Base-by-base conservation (phyloP, 176 grass and related monocot species). In the Bromus sterilis region DNA sequence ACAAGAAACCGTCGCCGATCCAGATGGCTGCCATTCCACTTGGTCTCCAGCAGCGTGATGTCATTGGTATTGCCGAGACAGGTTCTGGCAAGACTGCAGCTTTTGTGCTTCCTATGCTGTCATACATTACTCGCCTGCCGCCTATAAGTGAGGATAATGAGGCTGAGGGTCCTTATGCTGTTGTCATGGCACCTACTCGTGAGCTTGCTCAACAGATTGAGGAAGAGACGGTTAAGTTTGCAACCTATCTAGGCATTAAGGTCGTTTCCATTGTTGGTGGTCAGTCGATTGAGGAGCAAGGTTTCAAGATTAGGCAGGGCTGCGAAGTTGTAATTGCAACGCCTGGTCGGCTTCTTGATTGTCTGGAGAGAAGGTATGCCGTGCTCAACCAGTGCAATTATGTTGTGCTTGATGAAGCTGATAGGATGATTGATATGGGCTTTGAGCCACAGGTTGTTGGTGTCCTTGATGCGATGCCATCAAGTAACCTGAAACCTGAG, bases 341-440 rank as follows among this genome's bases (percentile, higher is more conserved):
- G 4, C 95, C 95, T 76, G 95, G 95, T 66, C 86, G 92, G 37
- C 87, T 98, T 79, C 82, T 98, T 86, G 95, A 98, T 86, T 98
- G 95, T 78, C 89, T 98, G 78, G 95, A 98, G 71, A 86, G 95
- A 77, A 89, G 92, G 61, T 98, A 95, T 86, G 95, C 88, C 64
- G 95, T 98, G 26, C 92, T 98, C 30, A 98, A 98, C 56, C 95
- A 98, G 74, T 98, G 95, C 70, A 98, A 98, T 60, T 98, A 98
- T 84, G 95, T 98, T 26, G 92, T 98, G 39, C 90, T 98, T 41
- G 95, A 98, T 82, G 95, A 98, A 78, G 95, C 95, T 81, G 95
- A 98, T 89, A 80, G 95, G 39, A 98, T 98, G 95, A 98, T 98
- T 87, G 95, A 98, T 73, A 98, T 98, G 95, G 95, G 95, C 11